Conservation (phyloP, 345 rosid species). For the Acer negundo region DNA sequence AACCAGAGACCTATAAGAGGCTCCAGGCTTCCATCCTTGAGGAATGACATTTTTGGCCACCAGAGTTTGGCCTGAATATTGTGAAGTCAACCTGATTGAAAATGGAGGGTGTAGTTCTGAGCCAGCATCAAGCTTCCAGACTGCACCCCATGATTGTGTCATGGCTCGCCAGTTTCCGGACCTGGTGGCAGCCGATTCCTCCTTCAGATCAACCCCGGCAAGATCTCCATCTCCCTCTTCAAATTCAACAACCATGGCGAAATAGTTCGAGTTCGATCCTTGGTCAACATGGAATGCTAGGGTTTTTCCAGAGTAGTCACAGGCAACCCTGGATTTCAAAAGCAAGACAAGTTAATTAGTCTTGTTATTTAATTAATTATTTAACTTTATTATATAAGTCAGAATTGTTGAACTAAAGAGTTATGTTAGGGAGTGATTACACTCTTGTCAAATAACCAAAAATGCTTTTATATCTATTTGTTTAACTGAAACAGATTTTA, state of each 20-base stretch:
- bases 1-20: slow-evolving; percentile 44
- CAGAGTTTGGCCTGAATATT: slow-evolving; percentile 36
- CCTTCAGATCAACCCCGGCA: slow-evolving; percentile 29
- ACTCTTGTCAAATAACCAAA: background rate
- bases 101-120: slow-evolving; percentile 40
- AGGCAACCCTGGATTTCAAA: slow-evolving; percentile 33
- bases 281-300: slow-evolving; percentile 43
- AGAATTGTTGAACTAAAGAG: background rate
- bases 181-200: slow-evolving; percentile 3
- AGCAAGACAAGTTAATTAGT: background rate
- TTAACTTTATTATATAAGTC: background rate
- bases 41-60: slow-evolving; percentile 53
- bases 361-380: background rate
- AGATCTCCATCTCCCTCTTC: slow-evolving; percentile 59
- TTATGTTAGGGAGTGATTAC: background rate
- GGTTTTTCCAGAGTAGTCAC: slow-evolving; percentile 39
- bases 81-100: slow-evolving; percentile 40
- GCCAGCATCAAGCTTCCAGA: slow-evolving; percentile 55
- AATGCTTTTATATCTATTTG: background rate
- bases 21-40: slow-evolving; percentile 49
- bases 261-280: slow-evolving; percentile 46
- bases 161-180: slow-evolving; percentile 37
- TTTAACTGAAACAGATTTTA: background rate
- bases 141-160: slow-evolving; percentile 62
- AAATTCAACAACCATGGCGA: slow-evolving; percentile 45